phyloP scores from a whole-genome alignment of 306 rosid species.

The Trichosanthes truncata region DNA sequence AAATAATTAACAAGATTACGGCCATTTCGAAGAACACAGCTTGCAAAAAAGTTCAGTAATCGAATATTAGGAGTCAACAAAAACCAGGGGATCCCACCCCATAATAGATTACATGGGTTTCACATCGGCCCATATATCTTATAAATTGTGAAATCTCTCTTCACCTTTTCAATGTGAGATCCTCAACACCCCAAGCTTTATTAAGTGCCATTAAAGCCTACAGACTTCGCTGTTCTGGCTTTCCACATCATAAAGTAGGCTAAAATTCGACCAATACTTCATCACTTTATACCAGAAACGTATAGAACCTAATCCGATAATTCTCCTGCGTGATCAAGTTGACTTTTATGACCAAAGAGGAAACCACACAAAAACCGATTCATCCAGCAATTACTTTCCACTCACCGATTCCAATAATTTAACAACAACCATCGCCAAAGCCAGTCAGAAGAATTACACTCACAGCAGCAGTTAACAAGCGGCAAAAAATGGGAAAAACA shows the following conservation, averaged over 20 bases:
- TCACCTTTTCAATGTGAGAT: no score
- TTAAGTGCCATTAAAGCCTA: not conserved
- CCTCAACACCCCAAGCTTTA: not conserved
- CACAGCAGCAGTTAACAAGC: no score
- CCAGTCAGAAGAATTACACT: not conserved
- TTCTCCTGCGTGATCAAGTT: not conserved
- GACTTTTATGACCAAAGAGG: not conserved
- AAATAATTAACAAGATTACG: not conserved
- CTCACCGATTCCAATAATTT: not conserved
- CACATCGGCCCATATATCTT: no score
- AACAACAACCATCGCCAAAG: not conserved
- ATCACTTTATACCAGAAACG: not conserved
- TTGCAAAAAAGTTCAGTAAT: not conserved
- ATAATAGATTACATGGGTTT: no score
- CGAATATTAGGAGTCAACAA: not conserved
- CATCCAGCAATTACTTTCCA: not conserved
- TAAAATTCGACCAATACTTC: not conserved
- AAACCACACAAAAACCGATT: not conserved
- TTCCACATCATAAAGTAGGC: not conserved
- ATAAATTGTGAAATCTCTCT: no score
- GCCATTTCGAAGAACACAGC: not conserved
- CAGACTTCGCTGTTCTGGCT: not conserved
- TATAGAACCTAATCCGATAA: not conserved
- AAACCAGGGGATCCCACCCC: not conserved
- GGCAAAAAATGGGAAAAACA: not conserved